Conservation (phyloP, 495 filamentous ascomycete species). For the Penicillium herquei region DNA sequence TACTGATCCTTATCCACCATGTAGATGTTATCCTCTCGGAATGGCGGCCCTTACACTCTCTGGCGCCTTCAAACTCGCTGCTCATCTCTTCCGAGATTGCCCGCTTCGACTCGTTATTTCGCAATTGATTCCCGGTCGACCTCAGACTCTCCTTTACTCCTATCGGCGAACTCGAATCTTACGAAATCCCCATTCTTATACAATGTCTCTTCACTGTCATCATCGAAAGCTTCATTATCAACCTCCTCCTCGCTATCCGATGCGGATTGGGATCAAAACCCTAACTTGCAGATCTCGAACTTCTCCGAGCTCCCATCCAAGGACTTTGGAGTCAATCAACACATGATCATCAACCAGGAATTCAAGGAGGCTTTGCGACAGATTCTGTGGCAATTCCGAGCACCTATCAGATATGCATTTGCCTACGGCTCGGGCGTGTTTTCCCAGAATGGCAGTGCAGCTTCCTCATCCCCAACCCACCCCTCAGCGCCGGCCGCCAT, state of each 20-base stretch:
- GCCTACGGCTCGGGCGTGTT: constrained; percentile 98
- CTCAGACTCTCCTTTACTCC: constrained; percentile 19
- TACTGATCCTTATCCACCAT: background rate
- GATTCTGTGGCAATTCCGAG: constrained; percentile 89
- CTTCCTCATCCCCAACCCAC: constrained; percentile 55
- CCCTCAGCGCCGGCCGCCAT: constrained; percentile 75
- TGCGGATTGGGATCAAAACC: constrained; percentile 77
- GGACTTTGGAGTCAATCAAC: constrained; percentile 92
- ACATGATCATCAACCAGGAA: constrained; percentile 89
- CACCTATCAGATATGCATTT: constrained; percentile 92
- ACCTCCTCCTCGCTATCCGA: constrained; percentile 34
- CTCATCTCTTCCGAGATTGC: constrained; percentile 18
- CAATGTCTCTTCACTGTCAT: constrained; percentile 11
- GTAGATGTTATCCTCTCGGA: constrained; percentile 11
- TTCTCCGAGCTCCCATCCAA: constrained; percentile 86
- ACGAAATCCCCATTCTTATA: constrained; percentile 15
- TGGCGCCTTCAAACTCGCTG: constrained; percentile 22
- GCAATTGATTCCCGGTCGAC: constrained; percentile 24
- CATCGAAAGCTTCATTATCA: constrained; percentile 37
- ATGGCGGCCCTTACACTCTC: constrained; percentile 21
- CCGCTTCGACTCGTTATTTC: constrained; percentile 26
- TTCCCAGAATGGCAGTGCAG: constrained; percentile 60
- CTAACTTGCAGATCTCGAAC: constrained; percentile 67
- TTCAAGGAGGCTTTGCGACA: constrained; percentile 87
- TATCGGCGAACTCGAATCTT: constrained; percentile 11